Base-by-base conservation (phyloP, 176 grass and related monocot species). In the Miscanthus lutarioriparius region DNA sequence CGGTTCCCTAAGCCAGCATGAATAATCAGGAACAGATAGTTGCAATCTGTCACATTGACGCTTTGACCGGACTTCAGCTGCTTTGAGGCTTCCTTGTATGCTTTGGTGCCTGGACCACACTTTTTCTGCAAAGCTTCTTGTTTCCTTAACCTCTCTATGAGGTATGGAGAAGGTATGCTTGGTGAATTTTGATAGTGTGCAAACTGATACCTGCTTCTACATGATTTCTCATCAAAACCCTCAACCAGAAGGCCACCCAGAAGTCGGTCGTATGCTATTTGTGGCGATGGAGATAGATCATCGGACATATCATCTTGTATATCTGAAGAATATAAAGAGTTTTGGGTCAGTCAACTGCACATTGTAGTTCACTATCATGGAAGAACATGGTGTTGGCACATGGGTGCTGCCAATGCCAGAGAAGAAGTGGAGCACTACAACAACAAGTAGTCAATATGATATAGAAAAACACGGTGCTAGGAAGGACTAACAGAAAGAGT, bases 121-220 rank as follows among this genome's bases (percentile, higher is more conserved):
- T 73, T 89, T 65, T 86, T 94, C 67, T 97, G 94, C 23, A 91
- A 47, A 28, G 74, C 75, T 91, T 97, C 94, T 77, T 97, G 92
- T 36, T 85, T 84, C 78, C 94, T 89, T 86, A 97, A 90, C 53
- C 73, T 89, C 80, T 91, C 80, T 41, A 84, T 39, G n/a, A 97
- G 87, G 76, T 97, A 91, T 8, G 89, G 68, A 64, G 91, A 94
- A 74, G 87, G 91, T 74, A 85, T 71, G 27, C 86, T 86, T 16
- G 58, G 20, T 8, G 82, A 82, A 70, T 63, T 97, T 28, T 79
- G 94, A 40, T 93, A 93, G 12, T 79, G 76, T 19, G 86, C 91
- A 70, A 90, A 89, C 10, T 90, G 89, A 79, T 91, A 97, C 64
- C 94, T 87, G 89, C 94, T 97, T 70, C 72, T 84, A 70, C 94